Evolutionary conservation across 306 rosid species (phyloP).

Genomic region (Pyrus bretschneideri): DNA sequence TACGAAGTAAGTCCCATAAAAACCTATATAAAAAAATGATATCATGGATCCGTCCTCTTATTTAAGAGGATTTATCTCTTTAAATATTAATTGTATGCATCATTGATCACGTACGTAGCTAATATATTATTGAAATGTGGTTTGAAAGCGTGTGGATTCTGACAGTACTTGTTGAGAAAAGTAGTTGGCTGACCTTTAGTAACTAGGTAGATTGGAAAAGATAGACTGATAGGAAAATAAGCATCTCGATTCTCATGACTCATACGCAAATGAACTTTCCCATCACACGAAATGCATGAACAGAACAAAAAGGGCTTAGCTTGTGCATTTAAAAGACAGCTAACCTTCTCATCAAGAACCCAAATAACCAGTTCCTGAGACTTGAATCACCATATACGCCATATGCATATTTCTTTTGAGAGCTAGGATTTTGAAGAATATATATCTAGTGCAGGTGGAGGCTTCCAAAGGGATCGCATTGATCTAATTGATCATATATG

Average conservation of each 20-base stretch:
- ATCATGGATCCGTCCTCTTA: accelerated
- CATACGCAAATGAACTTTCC: background rate
- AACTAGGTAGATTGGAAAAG: background rate
- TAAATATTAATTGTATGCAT: too few species aligned
- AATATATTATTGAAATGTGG: too few species aligned
- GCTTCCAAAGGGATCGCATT: slow-evolving; percentile 96
- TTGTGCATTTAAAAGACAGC: background rate
- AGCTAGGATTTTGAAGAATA: background rate
- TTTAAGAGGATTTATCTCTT: too few species aligned
- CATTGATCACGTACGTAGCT: too few species aligned
- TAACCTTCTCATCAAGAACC: slow-evolving; percentile 7
- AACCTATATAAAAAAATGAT: too few species aligned
- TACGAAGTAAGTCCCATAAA: too few species aligned
- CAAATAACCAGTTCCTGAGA: slow-evolving; percentile 17
- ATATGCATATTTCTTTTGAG: background rate
- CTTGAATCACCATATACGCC: slow-evolving; percentile 18
- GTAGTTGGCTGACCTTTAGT: background rate
- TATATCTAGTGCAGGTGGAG: slow-evolving; percentile 46
- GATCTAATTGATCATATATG: slow-evolving; percentile 33
- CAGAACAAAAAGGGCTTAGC: background rate
- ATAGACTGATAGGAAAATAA: background rate
- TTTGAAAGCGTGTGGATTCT: background rate
- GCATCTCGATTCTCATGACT: background rate
- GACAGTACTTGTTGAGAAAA: background rate
- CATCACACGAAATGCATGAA: slow-evolving; percentile 38